Percentiles rank a stretch among this genome's conserved stretches.
phyloP scores from a whole-genome alignment of 805 yeast genomes.

The Ogataea trehaloabstinens region DNA sequence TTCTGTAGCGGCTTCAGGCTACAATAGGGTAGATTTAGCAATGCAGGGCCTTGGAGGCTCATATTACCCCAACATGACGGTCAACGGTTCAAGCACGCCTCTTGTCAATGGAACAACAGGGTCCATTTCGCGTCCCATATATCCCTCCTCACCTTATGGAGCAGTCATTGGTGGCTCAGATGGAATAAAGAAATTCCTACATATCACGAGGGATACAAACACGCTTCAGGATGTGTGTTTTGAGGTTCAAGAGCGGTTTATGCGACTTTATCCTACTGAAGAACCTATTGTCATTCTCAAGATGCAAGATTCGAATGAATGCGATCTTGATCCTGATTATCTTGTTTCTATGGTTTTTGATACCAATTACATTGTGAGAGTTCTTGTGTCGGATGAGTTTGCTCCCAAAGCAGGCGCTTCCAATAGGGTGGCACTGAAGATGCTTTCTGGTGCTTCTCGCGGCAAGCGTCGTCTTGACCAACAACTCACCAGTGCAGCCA shows the following conservation, averaged over 20 bases:
- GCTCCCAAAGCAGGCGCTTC: conserved; percentile 1
- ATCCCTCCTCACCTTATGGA: conserved; percentile 15
- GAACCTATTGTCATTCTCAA: conserved; percentile 53
- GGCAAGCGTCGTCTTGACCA: conserved; percentile 24
- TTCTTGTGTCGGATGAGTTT: conserved; percentile 42
- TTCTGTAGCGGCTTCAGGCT: conserved; percentile 4
- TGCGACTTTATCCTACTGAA: conserved; percentile 63
- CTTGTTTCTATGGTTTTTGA: conserved; percentile 62
- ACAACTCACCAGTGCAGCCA: conserved; percentile 29
- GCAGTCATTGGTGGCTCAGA: conserved; percentile 1
- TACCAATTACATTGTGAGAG: conserved; percentile 44
- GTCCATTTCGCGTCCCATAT: conserved; percentile 5
- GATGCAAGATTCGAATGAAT: conserved; percentile 63
- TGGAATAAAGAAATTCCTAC: conserved; percentile 51
- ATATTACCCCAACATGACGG: conserved; percentile 13
- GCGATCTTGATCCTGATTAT: conserved; percentile 82
- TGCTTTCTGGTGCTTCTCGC: conserved; percentile 2
- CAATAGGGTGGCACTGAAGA: conserved; percentile 1
- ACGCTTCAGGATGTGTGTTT: conserved; percentile 47
- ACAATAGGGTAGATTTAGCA: background rate
- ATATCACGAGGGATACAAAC: conserved; percentile 51
- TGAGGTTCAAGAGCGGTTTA: conserved; percentile 55
- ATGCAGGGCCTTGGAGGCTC: conserved; percentile 4
- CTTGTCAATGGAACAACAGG: conserved; percentile 12
- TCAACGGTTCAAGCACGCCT: conserved; percentile 30